Conservation (phyloP, 2,329 filamentous ascomycete genomes). For the Periglandula ipomoeae region DNA sequence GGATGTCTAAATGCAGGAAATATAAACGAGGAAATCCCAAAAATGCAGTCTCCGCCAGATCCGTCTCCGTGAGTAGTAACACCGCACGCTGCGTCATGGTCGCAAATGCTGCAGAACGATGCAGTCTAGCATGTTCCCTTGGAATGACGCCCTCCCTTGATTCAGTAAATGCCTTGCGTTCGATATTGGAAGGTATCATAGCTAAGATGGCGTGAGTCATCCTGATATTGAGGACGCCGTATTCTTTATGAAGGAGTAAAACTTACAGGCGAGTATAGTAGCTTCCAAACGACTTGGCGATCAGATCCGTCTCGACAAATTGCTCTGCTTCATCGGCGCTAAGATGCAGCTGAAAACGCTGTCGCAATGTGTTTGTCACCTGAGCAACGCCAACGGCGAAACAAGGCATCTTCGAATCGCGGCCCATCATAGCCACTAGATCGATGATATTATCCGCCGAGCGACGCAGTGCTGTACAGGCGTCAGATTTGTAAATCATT, state of each 20-base stretch:
- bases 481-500: not conserved
- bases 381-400: conserved; percentile 66
- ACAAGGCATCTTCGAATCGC: conserved; percentile 76
- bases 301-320: conserved; percentile 71
- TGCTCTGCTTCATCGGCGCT: conserved; percentile 73
- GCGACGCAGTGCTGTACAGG: conserved; percentile 54
- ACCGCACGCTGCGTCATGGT: not conserved
- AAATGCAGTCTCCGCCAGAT: not conserved
- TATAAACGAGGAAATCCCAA: not conserved
- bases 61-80: not conserved
- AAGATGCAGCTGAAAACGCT: conserved; percentile 72
- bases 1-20: conserved; percentile 6
- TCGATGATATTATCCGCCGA: conserved; percentile 76
- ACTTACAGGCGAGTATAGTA: conserved; percentile 79
- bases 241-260: too few species aligned
- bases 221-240: not conserved
- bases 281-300: conserved; percentile 73
- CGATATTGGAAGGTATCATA: conserved; percentile 84
- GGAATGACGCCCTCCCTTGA: not conserved
- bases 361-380: conserved; percentile 59
- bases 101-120: not conserved
- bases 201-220: conserved; percentile 29
- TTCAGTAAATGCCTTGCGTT: conserved; percentile 76
- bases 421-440: conserved; percentile 76
- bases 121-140: not conserved